Base-by-base conservation (phyloP, 75 land plant species). In the Pseudotsuga menziesii region DNA sequence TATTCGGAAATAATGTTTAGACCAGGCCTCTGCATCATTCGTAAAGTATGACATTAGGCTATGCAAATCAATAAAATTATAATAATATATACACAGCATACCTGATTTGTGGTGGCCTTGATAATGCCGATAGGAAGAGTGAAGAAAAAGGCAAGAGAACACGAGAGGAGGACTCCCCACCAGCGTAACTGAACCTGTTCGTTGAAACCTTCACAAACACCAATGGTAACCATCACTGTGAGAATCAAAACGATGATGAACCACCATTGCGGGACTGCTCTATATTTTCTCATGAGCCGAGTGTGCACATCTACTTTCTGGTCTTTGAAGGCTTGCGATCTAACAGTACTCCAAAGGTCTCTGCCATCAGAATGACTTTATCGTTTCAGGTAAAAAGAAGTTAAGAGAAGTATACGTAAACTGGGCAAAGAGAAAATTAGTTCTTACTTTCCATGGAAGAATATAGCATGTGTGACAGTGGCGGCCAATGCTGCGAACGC, bases 1-100 rank as follows among this genome's bases (percentile, higher is more conserved):
- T 95, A 95, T 74, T 95, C 98, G 26, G 98, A 85, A 26, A 95
- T 90, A 13, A 95, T 82, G 76, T 93, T 95, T 12, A 93, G 81
- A 12, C 94, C 94, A 48, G 94, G 96, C 6, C 87, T 88, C 96
- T 93, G 89, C 41, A 58, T 69, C 9, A 48, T 48, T 48, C 9
- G 52, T 2, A 9, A 48, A 8, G 9, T 48, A 48, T 2, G 11
- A 48, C 1, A 48, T 48, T 12, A 48, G 2, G 52, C 52, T 48
- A 48, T 8, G 52, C 52, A 11, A 8, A 8, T 48, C 8, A 6
- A 44, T 0, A 44, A 44, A 44, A 6, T 44, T 44, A 0, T 7
- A 44, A 44, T 39, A 39, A 5, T 44, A 44, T 7, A 44, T 7
- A 44, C n/a, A 2, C 12, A 12, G 20, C 6, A 19, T 59, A 82